Base-by-base conservation (phyloP, 2,329 filamentous ascomycete species). In the Pseudocercospora fuligena region DNA sequence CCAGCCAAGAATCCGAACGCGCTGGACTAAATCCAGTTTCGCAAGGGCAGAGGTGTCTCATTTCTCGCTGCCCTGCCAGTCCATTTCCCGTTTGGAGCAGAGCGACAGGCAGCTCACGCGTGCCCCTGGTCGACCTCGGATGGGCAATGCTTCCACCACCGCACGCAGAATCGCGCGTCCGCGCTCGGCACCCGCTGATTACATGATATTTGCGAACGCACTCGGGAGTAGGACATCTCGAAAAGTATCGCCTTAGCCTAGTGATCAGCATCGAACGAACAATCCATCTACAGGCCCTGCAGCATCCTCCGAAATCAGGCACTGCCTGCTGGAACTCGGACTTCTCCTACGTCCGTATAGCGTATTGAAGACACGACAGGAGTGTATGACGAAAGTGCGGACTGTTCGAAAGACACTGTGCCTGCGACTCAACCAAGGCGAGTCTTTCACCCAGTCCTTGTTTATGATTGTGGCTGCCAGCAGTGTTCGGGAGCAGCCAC, bases 81-180 rank as follows among this genome's bases (percentile, higher is more conserved):
- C 51, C 51, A 54, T 54, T 54, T 54, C 51, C 51, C 51, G 21
- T 54, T 56, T 56, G 51, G 51, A 56, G 51, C 51, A 56, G 51
- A 19, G 25, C 51, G 12, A 56, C 51, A 25, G 25, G 51, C 51
- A n/a, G 25, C 51, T 54, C 51, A 25, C 51, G 51, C 51, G 51
- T 29, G 25, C 11, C 51, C 51, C 51, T 54, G 51, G 21, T 25
- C 51, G 12, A 54, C 11, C 51, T 54, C 51, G 51, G 51, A 56
- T 56, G 51, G 51, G 27, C 23, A 27, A 33, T 56, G 51, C 51
- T 56, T 56, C 51, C 51, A 29, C 51, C 23, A 56, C 51, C 51
- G 51, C 46, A 47, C 40, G 40, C 40, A 46, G 14, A 19, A 16
- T 46, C 40, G 40, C 47, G 11, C 21, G n/a, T 21, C 47, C 47